Percentiles rank a stretch among this genome's conserved stretches.
Evolutionary conservation across 2,329 filamentous ascomycete genomes (phyloP).

Genomic region (Graphiopsis chlorocephala): DNA sequence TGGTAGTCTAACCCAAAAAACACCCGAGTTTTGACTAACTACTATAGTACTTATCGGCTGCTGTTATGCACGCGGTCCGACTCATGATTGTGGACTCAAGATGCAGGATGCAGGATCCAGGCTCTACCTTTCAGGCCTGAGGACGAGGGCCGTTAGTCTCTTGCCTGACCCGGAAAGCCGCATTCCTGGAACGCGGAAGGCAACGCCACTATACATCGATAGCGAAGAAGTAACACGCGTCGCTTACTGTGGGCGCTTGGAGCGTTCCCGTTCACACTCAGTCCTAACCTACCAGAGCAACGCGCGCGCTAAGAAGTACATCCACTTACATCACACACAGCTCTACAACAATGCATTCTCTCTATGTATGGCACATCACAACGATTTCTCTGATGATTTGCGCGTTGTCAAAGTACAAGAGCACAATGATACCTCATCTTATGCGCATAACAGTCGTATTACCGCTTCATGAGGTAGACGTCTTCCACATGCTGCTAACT

Average conservation of each 20-base stretch:
- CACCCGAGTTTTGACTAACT: not conserved
- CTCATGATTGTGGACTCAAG: not conserved
- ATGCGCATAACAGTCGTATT: not conserved
- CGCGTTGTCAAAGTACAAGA: not conserved
- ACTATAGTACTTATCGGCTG: not conserved
- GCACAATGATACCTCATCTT: not conserved
- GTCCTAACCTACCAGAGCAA: not conserved
- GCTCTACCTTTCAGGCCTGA: not conserved
- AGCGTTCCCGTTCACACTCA: not conserved
- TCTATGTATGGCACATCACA: not conserved
- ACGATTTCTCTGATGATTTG: not conserved
- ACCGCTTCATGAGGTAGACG: not conserved
- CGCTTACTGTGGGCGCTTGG: not conserved
- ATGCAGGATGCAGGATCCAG: not conserved
- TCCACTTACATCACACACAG: not conserved
- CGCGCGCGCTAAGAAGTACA: not conserved
- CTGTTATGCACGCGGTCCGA: not conserved
- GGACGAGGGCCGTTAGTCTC: not conserved
- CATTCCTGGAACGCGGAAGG: not conserved
- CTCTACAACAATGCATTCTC: not conserved
- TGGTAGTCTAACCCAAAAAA: not conserved
- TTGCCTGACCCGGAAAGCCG: not conserved
- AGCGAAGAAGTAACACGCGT: not conserved
- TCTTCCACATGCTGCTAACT: not conserved
- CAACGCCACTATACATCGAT: not conserved